Evolutionary conservation across 768 basidiomycete species (phyloP).

Genomic region (Leccinum disarticulatum): DNA sequence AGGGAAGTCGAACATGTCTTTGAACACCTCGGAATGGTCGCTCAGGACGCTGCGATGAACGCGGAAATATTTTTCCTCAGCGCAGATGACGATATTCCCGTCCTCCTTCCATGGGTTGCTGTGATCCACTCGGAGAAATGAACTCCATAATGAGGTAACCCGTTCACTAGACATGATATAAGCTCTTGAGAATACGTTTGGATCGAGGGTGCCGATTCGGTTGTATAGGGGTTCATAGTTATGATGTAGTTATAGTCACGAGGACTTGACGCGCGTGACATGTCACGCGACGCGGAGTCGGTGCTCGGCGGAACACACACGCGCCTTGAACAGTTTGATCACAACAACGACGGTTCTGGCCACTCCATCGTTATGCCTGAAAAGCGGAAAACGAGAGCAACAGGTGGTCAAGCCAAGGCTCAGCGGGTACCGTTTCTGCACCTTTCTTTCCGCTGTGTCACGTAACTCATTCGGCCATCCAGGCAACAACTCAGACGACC

Average conservation of each 20-base stretch:
- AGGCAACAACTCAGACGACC: constrained; percentile 28
- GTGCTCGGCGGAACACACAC: background rate
- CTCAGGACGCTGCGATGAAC: constrained; percentile 32
- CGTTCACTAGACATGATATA: background rate
- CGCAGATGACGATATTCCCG: constrained; percentile 28
- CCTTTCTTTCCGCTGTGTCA: background rate
- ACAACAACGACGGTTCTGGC: background rate
- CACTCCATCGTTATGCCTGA: constrained; percentile 18
- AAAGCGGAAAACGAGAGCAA: constrained; percentile 23
- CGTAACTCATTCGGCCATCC: constrained; percentile 8
- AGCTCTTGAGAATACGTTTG: too few species aligned
- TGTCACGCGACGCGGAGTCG: constrained; percentile 27
- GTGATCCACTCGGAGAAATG: background rate
- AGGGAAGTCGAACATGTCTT: constrained; percentile 24
- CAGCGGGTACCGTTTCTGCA: constrained; percentile 19
- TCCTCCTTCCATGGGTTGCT: constrained; percentile 17
- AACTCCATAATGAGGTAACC: too few species aligned
- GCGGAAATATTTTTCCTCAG: constrained; percentile 26
- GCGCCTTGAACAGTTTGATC: background rate
- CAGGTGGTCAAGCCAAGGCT: constrained; percentile 7
- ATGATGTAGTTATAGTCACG: constrained; percentile 3
- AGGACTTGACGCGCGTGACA: constrained; percentile 14
- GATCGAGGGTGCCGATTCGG: background rate
- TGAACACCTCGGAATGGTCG: constrained; percentile 30
- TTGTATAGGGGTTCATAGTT: too few species aligned